Conservation (phyloP, 2,329 filamentous ascomycete species). For the Fusarium sp. region DNA sequence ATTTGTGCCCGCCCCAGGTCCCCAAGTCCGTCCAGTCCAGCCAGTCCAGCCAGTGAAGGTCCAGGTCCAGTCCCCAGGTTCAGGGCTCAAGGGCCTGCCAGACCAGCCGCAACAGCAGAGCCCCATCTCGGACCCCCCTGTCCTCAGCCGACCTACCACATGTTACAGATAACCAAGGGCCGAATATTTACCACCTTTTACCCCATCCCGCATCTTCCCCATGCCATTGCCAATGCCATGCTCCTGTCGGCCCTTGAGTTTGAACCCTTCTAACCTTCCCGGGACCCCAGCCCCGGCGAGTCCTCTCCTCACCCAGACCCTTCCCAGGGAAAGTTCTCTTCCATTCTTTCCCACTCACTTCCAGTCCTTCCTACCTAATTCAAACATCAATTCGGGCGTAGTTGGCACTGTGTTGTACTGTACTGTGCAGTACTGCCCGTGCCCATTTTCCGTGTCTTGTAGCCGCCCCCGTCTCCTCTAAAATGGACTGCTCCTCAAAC, state of each 20-base stretch:
- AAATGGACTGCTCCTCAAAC: constrained; percentile 22
- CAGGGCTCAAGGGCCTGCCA: neutral
- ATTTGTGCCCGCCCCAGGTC: constrained; percentile 4
- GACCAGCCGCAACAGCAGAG: constrained; percentile 32
- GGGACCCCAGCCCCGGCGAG: constrained; percentile 35
- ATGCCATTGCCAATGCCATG: constrained; percentile 1
- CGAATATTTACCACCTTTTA: constrained; percentile 37
- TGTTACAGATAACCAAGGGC: constrained; percentile 37
- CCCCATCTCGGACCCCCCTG: constrained; percentile 40
- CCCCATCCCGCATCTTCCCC: constrained; percentile 34
- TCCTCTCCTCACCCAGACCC: constrained; percentile 12
- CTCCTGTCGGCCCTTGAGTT: constrained; percentile 1
- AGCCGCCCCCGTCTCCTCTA: constrained; percentile 9
- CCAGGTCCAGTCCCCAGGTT: neutral
- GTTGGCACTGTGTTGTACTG: constrained; percentile 22
- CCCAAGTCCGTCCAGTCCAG: neutral
- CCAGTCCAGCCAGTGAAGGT: neutral
- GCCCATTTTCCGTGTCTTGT: neutral
- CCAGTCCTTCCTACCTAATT: constrained; percentile 21
- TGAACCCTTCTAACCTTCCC: constrained; percentile 33
- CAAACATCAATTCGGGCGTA: constrained; percentile 24
- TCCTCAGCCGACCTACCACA: constrained; percentile 32
- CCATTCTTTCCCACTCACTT: neutral
- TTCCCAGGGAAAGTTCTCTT: neutral
- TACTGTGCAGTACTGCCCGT: neutral